phyloP scores from a whole-genome alignment of 352 stramenopile genomes.

The Globisporangium spinosum region DNA sequence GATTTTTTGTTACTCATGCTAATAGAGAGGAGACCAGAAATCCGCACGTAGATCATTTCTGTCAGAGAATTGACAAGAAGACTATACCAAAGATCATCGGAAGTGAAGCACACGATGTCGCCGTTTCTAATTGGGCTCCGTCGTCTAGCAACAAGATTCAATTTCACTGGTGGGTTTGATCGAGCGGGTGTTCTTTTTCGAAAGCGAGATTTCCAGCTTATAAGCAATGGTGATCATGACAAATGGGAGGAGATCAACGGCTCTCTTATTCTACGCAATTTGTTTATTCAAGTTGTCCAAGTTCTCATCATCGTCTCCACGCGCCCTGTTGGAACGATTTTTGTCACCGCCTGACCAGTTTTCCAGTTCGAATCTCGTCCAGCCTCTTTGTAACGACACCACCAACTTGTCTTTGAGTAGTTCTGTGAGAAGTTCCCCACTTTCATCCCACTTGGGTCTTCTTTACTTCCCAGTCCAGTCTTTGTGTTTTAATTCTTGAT shows the following conservation, averaged over 20 bases:
- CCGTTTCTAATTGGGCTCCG: not conserved
- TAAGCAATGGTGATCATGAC: not conserved
- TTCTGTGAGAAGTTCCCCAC: too few species aligned
- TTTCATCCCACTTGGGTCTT: too few species aligned
- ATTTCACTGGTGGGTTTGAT: not conserved
- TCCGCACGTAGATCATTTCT: not conserved
- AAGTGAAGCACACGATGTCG: not conserved
- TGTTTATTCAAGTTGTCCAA: too few species aligned
- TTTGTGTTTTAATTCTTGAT: too few species aligned
- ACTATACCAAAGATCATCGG: not conserved
- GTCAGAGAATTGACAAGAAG: not conserved
- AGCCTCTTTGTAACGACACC: too few species aligned
- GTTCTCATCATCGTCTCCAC: too few species aligned
- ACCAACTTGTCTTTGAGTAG: too few species aligned
- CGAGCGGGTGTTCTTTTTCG: not conserved
- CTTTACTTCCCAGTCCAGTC: too few species aligned
- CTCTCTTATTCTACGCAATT: too few species aligned
- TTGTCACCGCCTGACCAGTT: too few species aligned
- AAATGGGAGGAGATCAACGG: not conserved
- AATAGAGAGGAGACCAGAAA: not conserved
- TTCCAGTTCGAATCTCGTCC: too few species aligned
- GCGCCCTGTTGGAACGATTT: too few species aligned
- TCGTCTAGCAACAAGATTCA: not conserved
- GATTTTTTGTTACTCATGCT: not conserved
- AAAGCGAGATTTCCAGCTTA: not conserved